Percentiles rank a stretch among this genome's conserved stretches.
Conservation (phyloP, 495 filamentous ascomycete species). For the Aeminium ludgeri region DNA sequence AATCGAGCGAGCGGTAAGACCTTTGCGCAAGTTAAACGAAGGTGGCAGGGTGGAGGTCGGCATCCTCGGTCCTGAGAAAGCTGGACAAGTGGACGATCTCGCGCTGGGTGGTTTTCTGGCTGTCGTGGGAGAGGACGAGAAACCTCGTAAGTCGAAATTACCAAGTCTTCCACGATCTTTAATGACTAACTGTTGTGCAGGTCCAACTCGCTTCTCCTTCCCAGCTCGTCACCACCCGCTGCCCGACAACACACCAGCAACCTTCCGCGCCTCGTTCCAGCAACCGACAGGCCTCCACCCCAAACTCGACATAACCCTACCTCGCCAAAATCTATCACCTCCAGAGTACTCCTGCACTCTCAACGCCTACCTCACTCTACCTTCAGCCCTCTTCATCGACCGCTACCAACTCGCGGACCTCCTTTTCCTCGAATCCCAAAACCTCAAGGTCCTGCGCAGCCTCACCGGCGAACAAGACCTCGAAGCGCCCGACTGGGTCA, state of each 20-base stretch:
- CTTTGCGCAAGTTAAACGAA: conserved; percentile 25
- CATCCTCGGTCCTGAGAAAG: conserved; percentile 50
- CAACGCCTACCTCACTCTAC: conserved; percentile 74
- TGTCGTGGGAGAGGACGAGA: conserved; percentile 57
- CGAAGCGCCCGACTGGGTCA: conserved; percentile 74
- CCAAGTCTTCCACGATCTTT: conserved; percentile 1
- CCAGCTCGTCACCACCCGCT: conserved; percentile 62
- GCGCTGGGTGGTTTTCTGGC: conserved; percentile 63
- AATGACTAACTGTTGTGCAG: conserved; percentile 22
- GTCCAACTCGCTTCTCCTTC: conserved; percentile 74
- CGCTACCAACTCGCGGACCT: conserved; percentile 65
- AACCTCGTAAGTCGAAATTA: conserved; percentile 38
- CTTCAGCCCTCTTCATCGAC: conserved; percentile 70
- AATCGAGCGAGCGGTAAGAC: too few species aligned
- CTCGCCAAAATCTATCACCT: conserved; percentile 18
- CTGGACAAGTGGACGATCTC: conserved; percentile 51
- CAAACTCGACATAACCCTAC: conserved; percentile 36
- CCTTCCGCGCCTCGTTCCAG: conserved; percentile 37
- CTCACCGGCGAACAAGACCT: conserved; percentile 74
- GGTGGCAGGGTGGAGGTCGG: conserved; percentile 56
- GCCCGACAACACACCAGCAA: conserved; percentile 29
- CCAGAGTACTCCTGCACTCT: conserved; percentile 42
- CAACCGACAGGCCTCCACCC: conserved; percentile 78
- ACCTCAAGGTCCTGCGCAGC: conserved; percentile 48
- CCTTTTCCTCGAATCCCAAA: conserved; percentile 58